Base-by-base conservation (phyloP, 306 rosid species). In the Cucurbita ficifolia region DNA sequence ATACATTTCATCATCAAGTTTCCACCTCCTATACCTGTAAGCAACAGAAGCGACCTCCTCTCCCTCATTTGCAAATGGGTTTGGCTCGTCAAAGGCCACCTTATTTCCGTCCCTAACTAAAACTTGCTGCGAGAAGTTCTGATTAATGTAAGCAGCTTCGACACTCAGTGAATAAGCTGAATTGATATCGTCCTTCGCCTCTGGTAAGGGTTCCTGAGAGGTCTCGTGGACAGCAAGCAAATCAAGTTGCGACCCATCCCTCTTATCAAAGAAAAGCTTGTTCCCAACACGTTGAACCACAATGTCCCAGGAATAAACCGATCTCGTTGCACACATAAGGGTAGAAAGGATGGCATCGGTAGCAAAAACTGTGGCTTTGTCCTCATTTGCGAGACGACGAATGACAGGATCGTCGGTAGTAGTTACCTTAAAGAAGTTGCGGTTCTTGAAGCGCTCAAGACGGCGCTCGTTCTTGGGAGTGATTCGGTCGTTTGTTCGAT, bases 11-110 rank as follows among this genome's bases (percentile, higher is more conserved):
- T 85, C 79, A 51, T 87, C 96, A 33, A 93, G 96, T 83, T 93
- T 93, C 98, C 98, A 93, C 80, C 97, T 87, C 74, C 97, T 77
- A 55, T 90, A 88, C 74, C 93, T 82, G 75, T 90, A 93, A 2
- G 89, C 98, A 10, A 88, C 96, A 19, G 97, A 87, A 36, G 97
- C 96, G 18, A 87, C 96, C 85, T 93, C 98, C 48, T 87, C 98
- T 0, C 97, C 98, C 79, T 93, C 97, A 21, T 86, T 90, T 19
- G 97, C 98, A 81, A 93, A 90, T 17, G 98, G 98, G 29, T 90
- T 93, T 10, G 90, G 81, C 88, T 93, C 96, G 9, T 90, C 97
- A 19, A 93, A 90, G 9, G 87, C 82, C 33, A 88, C 88, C 90
- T 93, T 88, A 4, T 82, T 85, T 45, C 96, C 94, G 68, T 93